phyloP scores from a whole-genome alignment of 805 yeast species.

The Saccharomycopsis schoenii region DNA sequence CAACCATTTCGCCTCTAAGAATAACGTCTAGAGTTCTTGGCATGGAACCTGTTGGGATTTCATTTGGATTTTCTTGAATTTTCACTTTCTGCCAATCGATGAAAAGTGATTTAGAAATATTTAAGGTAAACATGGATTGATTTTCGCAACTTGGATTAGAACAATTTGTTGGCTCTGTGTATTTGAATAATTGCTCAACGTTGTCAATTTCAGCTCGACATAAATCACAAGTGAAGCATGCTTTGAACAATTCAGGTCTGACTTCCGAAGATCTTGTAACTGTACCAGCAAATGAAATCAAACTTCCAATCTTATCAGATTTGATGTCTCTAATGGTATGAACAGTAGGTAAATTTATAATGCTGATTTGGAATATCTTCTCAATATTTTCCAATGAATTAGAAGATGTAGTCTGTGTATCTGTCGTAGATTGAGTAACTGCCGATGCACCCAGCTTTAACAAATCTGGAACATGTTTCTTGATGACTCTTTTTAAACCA shows the following conservation, averaged over 20 bases:
- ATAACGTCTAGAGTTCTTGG: slow-evolving; percentile 93
- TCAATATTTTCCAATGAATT: slow-evolving; percentile 45
- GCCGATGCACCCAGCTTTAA: slow-evolving; percentile 34
- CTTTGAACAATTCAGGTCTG: slow-evolving; percentile 84
- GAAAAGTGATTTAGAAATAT: slow-evolving; percentile 75
- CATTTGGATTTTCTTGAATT: slow-evolving; percentile 92
- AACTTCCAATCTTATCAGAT: slow-evolving; percentile 79
- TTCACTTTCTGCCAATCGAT: slow-evolving; percentile 95
- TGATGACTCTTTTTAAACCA: slow-evolving; percentile 66
- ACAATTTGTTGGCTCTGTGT: slow-evolving; percentile 91
- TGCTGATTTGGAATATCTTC: slow-evolving; percentile 79
- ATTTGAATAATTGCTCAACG: slow-evolving; percentile 86
- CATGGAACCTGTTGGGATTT: slow-evolving; percentile 97
- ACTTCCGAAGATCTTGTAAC: slow-evolving; percentile 95
- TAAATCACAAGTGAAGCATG: slow-evolving; percentile 78
- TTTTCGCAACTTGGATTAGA: slow-evolving; percentile 82
- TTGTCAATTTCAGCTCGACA: slow-evolving; percentile 81
- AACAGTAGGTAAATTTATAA: slow-evolving; percentile 73
- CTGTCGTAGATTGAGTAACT: slow-evolving; percentile 18
- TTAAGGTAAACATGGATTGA: slow-evolving; percentile 75
- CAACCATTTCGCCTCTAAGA: slow-evolving; percentile 88
- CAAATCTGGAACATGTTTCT: slow-evolving; percentile 64
- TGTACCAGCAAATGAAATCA: slow-evolving; percentile 83
- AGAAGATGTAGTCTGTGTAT: slow-evolving; percentile 29
- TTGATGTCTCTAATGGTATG: slow-evolving; percentile 83